phyloP scores from a whole-genome alignment of 768 basidiomycete genomes.

The Tephrocybe sp. region DNA sequence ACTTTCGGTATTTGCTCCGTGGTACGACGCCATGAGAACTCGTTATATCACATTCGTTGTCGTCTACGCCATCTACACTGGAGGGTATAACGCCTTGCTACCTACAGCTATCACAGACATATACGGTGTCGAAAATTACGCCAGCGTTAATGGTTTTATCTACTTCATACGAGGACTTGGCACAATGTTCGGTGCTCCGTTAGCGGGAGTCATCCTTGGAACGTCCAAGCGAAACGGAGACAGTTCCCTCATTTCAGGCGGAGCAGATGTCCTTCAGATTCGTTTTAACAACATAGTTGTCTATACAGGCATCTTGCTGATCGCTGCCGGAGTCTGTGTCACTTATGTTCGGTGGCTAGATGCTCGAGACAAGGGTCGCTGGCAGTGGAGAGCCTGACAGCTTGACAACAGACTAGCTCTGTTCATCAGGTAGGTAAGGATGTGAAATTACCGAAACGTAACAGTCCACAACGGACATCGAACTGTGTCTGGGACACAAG shows the following conservation, averaged over 20 bases:
- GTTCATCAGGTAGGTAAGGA: too few relatives aligned
- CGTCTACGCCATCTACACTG: conserved; percentile 39
- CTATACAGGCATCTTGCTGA: conserved; percentile 33
- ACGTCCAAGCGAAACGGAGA: conserved; percentile 22
- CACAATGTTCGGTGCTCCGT: conserved; percentile 36
- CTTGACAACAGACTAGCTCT: too few relatives aligned
- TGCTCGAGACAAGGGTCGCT: conserved; percentile 34
- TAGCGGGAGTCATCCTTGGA: conserved; percentile 39
- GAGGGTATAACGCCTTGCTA: conserved; percentile 42
- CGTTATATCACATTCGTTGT: conserved; percentile 39
- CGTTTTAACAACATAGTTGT: conserved; percentile 35
- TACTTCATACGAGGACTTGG: conserved; percentile 42
- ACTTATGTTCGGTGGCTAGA: conserved; percentile 41
- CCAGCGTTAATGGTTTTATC: conserved; percentile 37
- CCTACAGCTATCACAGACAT: conserved; percentile 42
- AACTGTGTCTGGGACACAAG: conserved; percentile 46
- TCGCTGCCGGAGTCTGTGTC: conserved; percentile 34
- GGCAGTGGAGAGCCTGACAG: conserved; percentile 37
- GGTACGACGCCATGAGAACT: conserved; percentile 34
- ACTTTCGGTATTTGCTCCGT: conserved; percentile 37
- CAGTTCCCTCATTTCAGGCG: not conserved
- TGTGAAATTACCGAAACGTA: too few relatives aligned
- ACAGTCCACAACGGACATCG: conserved; percentile 27
- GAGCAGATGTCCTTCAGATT: conserved; percentile 16
- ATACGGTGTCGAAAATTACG: conserved; percentile 40